Evolutionary conservation across 176 grass and related monocot species (phyloP).

Genomic region (Musa beccarii): DNA sequence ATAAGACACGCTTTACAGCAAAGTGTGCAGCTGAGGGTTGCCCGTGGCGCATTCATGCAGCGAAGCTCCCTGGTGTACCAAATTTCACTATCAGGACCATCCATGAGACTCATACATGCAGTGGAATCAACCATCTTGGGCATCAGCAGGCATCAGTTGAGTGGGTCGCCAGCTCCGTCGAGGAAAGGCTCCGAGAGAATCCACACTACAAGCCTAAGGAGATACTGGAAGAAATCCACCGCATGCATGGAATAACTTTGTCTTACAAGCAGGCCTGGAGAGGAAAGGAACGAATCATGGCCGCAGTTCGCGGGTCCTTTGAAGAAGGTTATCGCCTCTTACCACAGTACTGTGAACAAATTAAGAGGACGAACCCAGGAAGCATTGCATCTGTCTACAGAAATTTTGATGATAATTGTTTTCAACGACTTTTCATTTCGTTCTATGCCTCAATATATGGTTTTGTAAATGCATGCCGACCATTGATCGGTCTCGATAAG

Average conservation of each 20-base stretch:
- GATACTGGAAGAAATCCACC: constrained; percentile 94
- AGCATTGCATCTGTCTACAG: constrained; percentile 75
- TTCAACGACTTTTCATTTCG: constrained; percentile 72
- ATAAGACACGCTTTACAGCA: constrained; percentile 79
- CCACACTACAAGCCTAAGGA: constrained; percentile 98
- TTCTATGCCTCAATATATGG: constrained; percentile 91
- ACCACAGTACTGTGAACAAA: constrained; percentile 77
- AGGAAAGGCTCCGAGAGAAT: constrained; percentile 86
- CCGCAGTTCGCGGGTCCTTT: constrained; percentile 78
- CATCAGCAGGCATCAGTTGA: constrained; percentile 98
- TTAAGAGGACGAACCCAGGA: constrained; percentile 81
- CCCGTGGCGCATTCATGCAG: constrained; percentile 87
- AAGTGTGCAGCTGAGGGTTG: constrained; percentile 74
- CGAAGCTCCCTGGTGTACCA: constrained; percentile 79
- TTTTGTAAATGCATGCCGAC: constrained; percentile 90
- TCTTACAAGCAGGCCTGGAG: constrained; percentile 99
- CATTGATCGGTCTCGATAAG: constrained; percentile 83
- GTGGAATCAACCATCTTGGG: constrained; percentile 82
- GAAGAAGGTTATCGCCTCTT: constrained; percentile 91
- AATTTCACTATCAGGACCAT: constrained; percentile 92
- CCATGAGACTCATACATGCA: constrained; percentile 61
- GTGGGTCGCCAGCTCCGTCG: constrained; percentile 84
- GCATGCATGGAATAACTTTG: constrained; percentile 87
- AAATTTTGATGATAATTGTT: constrained; percentile 70
- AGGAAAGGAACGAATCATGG: constrained; percentile 97